A percentile compares a stretch with the other conserved stretches of the same genome.
phyloP scores from a whole-genome alignment of 148 eudicot species.

The Diospyros lotus region DNA sequence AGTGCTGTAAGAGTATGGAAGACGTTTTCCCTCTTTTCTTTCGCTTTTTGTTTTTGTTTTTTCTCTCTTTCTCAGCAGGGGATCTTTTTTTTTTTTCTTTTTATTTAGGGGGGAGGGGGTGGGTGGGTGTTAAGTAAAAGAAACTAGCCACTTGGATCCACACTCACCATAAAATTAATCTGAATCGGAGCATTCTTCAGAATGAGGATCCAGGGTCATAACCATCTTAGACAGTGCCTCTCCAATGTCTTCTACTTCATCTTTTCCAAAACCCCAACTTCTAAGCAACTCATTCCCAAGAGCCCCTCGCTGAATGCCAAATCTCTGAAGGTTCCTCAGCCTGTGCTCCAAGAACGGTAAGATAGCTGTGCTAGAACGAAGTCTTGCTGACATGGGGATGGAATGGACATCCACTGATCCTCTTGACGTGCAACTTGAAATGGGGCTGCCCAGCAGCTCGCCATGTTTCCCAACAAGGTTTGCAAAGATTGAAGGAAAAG shows the following conservation, averaged over 20 bases:
- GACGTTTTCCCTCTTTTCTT: no score
- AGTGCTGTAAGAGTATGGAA: neutral
- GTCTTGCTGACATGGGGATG: slow-evolving; percentile 83
- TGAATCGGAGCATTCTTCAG: slow-evolving; percentile 68
- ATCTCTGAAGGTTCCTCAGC: slow-evolving; percentile 58
- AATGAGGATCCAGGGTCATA: slow-evolving; percentile 39
- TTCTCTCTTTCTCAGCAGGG: no score
- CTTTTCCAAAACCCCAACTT: slow-evolving; percentile 82
- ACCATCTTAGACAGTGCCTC: slow-evolving; percentile 66
- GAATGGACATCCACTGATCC: slow-evolving; percentile 82
- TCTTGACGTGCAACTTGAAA: slow-evolving; percentile 36
- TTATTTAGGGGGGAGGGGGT: no score
- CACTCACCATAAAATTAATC: slow-evolving; percentile 36
- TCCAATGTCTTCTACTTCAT: slow-evolving; percentile 79
- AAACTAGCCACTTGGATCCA: neutral
- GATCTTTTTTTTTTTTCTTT: no score
- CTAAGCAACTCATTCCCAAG: slow-evolving; percentile 51
- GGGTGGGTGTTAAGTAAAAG: neutral
- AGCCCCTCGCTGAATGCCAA: slow-evolving; percentile 69
- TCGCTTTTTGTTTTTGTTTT: no score
- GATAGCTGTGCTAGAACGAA: slow-evolving; percentile 69
- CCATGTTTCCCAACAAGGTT: slow-evolving; percentile 59
- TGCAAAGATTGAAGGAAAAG: slow-evolving; percentile 76
- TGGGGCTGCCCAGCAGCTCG: slow-evolving; percentile 41
- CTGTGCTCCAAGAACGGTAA: slow-evolving; percentile 66